These are phyloP conservation scores for Paramecium caudatum DNA, from an alignment of 73 alveolate species.

Conservation along the genomic window DNA sequence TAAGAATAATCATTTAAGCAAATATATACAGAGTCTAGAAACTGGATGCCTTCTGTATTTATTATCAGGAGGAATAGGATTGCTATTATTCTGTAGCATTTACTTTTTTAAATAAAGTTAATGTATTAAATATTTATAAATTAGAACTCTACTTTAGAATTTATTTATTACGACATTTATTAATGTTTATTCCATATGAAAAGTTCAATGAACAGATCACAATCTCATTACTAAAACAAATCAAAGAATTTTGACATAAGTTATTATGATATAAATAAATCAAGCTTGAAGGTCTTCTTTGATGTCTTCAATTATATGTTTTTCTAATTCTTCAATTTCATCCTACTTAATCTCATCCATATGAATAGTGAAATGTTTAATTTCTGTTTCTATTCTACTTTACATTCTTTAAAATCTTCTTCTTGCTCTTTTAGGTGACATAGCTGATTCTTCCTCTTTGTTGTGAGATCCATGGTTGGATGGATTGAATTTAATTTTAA, in stretches of 20 bases:
- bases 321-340: constrained; percentile 3
- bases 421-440: constrained; percentile 16
- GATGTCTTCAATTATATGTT: not conserved
- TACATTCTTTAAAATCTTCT: constrained; percentile 45
- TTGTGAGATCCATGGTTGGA: not conserved
- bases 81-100: not conserved
- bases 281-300: not conserved
- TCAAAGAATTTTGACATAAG: constrained; percentile 8
- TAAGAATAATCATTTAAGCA: not conserved
- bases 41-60: constrained; percentile 12
- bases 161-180: constrained; percentile 4
- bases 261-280: not conserved
- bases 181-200: constrained; percentile 48
- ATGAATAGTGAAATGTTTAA: not conserved
- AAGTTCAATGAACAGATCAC: constrained; percentile 58
- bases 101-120: not conserved
- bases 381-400: constrained; percentile 18
- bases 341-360: not conserved
- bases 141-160: constrained; percentile 22
- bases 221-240: constrained; percentile 29
- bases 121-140: not conserved
- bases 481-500: constrained; percentile 39
- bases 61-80: constrained; percentile 14
- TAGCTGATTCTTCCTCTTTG: not conserved
- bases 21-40: not conserved